These are phyloP conservation scores for Mortierella hygrophila DNA, from an alignment of 192 early-diverging fungal genomes.

Conservation along the genomic window DNA sequence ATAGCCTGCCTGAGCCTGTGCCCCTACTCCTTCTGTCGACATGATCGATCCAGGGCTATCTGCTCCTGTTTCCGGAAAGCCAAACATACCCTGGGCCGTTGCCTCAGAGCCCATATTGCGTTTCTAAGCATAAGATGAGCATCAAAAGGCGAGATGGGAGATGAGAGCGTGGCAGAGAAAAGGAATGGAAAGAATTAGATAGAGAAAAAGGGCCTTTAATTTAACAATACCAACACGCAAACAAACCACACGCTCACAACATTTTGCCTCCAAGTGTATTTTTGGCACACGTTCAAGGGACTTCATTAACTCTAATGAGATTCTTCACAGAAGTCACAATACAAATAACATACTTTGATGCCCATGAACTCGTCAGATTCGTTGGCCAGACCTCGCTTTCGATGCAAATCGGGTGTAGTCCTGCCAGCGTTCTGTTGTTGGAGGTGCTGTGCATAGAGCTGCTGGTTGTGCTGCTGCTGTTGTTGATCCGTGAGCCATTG, in stretches of 20 bases:
- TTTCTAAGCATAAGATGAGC: constrained; percentile 31
- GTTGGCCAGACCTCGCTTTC: constrained; percentile 37
- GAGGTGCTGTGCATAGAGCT: constrained; percentile 23
- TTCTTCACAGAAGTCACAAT: neutral
- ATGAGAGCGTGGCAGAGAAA: neutral
- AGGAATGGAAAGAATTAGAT: neutral
- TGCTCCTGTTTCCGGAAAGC: constrained; percentile 21
- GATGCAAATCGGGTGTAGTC: constrained; percentile 5
- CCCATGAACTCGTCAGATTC: constrained; percentile 37
- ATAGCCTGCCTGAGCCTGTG: neutral
- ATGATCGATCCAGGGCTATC: constrained; percentile 37
- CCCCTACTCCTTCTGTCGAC: neutral
- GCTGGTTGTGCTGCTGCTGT: constrained; percentile 39
- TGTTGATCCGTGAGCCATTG: constrained; percentile 39
- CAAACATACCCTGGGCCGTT: constrained; percentile 22
- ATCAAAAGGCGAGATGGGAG: neutral
- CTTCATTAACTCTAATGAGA: neutral
- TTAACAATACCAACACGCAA: neutral
- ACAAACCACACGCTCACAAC: constrained; percentile 7
- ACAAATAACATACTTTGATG: constrained; percentile 27
- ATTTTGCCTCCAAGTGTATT: constrained; percentile 3
- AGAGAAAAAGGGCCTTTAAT: neutral
- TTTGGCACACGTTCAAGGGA: constrained; percentile 12
- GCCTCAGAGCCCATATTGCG: constrained; percentile 46
- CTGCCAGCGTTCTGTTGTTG: constrained; percentile 11